Conservation (phyloP, 1,284 basidiomycete species). For the Tilletia horrida region DNA sequence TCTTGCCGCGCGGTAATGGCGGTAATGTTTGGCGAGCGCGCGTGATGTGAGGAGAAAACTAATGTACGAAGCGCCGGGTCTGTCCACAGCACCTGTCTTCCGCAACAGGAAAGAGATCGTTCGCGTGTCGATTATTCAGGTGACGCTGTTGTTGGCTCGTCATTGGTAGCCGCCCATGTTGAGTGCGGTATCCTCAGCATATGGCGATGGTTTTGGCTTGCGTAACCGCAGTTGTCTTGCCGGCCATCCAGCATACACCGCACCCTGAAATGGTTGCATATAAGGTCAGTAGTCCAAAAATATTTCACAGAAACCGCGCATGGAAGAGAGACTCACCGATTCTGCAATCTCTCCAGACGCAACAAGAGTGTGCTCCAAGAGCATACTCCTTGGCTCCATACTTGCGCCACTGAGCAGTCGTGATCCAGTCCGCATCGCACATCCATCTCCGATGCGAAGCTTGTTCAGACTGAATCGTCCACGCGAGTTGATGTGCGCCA, state of each 20-base stretch:
- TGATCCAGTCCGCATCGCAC: slow-evolving; percentile 51
- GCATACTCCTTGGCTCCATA: slow-evolving; percentile 54
- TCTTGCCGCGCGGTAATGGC: too few relatives aligned
- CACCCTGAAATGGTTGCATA: slow-evolving; percentile 24
- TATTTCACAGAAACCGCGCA: not conserved
- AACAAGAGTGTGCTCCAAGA: slow-evolving; percentile 53
- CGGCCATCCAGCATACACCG: slow-evolving; percentile 54
- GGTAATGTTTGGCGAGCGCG: too few relatives aligned
- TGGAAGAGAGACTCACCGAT: slow-evolving; percentile 20
- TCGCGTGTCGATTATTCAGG: not conserved
- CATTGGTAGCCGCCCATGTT: not conserved
- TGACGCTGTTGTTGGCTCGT: not conserved
- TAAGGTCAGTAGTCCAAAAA: not conserved
- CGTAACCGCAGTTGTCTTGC: slow-evolving; percentile 46
- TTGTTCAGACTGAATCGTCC: slow-evolving; percentile 54
- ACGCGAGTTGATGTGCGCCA: slow-evolving; percentile 55
- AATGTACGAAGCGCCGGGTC: too few relatives aligned
- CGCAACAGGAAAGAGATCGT: not conserved
- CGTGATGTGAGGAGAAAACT: too few relatives aligned
- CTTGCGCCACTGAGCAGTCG: slow-evolving; percentile 51
- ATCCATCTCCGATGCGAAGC: slow-evolving; percentile 52
- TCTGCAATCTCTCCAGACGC: slow-evolving; percentile 55
- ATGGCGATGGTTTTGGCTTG: slow-evolving; percentile 12
- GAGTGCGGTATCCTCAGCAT: slow-evolving; percentile 10
- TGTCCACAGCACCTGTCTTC: too few relatives aligned